A percentile compares a stretch with the other conserved stretches of the same genome.
These are phyloP conservation scores for Rhizopus stolonifer DNA, from an alignment of 371 early-diverging fungal genomes.

Conservation along the genomic window DNA sequence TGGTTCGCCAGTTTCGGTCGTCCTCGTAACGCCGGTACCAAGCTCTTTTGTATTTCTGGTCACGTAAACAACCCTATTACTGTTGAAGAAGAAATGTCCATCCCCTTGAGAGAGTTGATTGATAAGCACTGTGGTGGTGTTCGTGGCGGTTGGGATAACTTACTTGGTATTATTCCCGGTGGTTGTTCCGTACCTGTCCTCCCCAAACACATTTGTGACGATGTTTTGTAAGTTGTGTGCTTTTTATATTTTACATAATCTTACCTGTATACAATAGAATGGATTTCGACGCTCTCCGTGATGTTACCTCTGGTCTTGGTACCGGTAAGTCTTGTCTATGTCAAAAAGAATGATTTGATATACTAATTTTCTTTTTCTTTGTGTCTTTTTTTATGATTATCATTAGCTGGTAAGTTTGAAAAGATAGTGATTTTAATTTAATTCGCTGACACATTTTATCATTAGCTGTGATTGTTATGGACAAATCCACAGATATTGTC, in stretches of 20 bases:
- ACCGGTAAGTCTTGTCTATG: constrained; percentile 60
- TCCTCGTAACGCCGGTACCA: constrained; percentile 92
- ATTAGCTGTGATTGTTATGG: constrained; percentile 94
- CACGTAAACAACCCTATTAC: constrained; percentile 97
- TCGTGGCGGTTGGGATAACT: constrained; percentile 98
- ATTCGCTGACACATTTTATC: not conserved
- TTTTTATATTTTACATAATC: too few species aligned
- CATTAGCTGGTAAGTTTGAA: constrained; percentile 30
- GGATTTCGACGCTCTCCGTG: constrained; percentile 97
- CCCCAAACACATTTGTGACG: constrained; percentile 85
- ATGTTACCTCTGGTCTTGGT: constrained; percentile 92
- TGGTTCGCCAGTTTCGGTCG: constrained; percentile 97
- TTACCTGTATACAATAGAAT: constrained; percentile 67
- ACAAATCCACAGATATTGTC: constrained; percentile 91
- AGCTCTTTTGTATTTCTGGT: constrained; percentile 96
- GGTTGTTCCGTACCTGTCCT: constrained; percentile 95
- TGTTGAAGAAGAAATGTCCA: constrained; percentile 98
- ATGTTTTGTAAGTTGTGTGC: constrained; percentile 63
- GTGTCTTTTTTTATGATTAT: not conserved
- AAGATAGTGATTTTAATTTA: not conserved
- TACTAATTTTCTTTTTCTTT: not conserved
- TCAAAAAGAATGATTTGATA: not conserved
- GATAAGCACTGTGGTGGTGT: constrained; percentile 98
- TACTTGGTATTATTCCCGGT: constrained; percentile 96
- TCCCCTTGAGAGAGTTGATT: constrained; percentile 91